These are phyloP conservation scores for Rhododendron williamsianum DNA, from an alignment of 148 eudicot genomes.

Conservation along the genomic window DNA sequence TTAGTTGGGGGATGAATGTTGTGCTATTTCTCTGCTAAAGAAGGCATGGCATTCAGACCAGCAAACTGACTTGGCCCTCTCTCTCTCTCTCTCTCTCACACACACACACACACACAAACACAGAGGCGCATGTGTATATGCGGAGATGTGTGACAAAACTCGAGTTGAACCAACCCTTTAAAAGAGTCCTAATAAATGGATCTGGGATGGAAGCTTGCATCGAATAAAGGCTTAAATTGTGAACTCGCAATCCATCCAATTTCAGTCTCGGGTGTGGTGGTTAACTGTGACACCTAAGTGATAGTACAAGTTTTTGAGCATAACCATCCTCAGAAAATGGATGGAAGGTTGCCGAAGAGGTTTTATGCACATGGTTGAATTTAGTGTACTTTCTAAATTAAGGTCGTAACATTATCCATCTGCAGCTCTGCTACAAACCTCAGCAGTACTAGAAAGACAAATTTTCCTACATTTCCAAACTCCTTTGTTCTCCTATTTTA, in stretches of 20 bases:
- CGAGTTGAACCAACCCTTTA: not conserved
- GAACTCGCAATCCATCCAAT: not conserved
- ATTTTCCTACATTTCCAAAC: not conserved
- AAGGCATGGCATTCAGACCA: not conserved
- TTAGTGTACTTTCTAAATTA: not conserved
- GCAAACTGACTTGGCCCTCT: not conserved
- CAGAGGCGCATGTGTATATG: no score
- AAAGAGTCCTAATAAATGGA: not conserved
- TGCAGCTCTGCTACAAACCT: not conserved
- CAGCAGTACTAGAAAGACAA: not conserved
- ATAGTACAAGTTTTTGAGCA: no score
- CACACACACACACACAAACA: not conserved
- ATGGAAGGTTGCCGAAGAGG: no score
- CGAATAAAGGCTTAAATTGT: not conserved
- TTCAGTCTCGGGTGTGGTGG: not conserved
- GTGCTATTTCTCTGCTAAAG: not conserved
- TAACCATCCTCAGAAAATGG: no score
- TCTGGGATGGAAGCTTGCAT: not conserved
- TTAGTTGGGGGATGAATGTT: not conserved
- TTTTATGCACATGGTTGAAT: no score
- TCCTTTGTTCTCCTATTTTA: not conserved
- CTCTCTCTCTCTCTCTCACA: not conserved
- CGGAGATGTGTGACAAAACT: not conserved
- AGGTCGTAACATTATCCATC: not conserved
- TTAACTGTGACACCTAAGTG: not conserved